phyloP scores from a whole-genome alignment of 805 yeast genomes.

The Starmerella khaoyaiensis region DNA sequence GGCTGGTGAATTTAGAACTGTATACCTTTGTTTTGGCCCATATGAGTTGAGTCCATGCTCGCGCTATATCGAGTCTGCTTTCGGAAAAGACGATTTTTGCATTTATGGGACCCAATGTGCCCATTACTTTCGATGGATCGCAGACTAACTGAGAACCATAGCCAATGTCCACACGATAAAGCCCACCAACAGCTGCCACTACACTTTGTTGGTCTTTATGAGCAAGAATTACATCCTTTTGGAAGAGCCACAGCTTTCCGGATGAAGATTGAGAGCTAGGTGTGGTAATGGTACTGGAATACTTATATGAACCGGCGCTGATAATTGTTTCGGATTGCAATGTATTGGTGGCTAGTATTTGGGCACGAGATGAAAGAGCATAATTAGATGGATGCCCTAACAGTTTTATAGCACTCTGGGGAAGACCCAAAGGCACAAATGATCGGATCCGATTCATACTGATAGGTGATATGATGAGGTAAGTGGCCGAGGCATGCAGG shows the following conservation, averaged over 20 bases:
- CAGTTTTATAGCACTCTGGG: conserved; percentile 7
- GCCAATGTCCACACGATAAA: conserved; percentile 14
- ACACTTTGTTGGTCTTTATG: conserved; percentile 1
- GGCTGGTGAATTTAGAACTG: too few relatives aligned
- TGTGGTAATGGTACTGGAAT: not conserved
- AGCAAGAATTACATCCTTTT: conserved; percentile 3
- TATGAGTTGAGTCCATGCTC: not conserved
- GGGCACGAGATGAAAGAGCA: conserved; percentile 4
- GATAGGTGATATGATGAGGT: too few relatives aligned
- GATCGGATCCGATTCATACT: not conserved
- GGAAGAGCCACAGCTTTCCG: conserved; percentile 6
- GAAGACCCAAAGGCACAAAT: conserved; percentile 9
- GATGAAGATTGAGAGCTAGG: not conserved
- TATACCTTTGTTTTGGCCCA: too few relatives aligned
- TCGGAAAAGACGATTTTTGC: conserved; percentile 6
- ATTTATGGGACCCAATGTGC: conserved; percentile 4
- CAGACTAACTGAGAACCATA: conserved; percentile 10
- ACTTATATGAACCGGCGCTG: conserved; percentile 2
- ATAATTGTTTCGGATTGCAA: conserved; percentile 4
- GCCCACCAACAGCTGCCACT: conserved; percentile 10
- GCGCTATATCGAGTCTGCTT: conserved; percentile 9
- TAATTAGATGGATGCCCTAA: not conserved
- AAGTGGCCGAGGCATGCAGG: too few relatives aligned
- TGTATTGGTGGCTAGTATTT: conserved; percentile 4
- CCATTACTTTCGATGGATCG: conserved; percentile 9